Conservation (phyloP, 257 asterid genomes). For the Solanum commersonii region DNA sequence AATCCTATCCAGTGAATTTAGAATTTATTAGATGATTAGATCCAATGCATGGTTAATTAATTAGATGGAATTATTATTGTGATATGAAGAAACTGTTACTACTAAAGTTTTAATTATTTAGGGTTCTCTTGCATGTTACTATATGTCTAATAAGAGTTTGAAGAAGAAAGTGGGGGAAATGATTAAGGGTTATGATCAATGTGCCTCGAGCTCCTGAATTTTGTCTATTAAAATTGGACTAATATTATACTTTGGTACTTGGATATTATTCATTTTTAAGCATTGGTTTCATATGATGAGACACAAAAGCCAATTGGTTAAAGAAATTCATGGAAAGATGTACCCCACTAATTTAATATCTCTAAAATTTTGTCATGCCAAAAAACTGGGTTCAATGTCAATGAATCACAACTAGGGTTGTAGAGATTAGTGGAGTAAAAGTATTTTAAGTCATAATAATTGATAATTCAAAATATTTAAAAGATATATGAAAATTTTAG, state of each 20-base stretch:
- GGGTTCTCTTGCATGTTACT: not conserved
- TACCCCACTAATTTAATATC: not conserved
- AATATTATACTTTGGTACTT: not conserved
- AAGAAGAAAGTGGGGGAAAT: conserved; percentile 34
- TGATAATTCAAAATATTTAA: too few species aligned
- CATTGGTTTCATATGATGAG: not conserved
- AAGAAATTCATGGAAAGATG: not conserved
- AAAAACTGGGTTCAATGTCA: not conserved
- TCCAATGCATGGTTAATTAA: not conserved
- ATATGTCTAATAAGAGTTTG: not conserved
- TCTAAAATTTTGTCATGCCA: not conserved
- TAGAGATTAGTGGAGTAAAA: not conserved
- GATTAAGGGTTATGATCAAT: conserved; percentile 8
- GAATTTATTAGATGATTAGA: not conserved
- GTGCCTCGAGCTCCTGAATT: conserved; percentile 1
- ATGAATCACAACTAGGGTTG: not conserved
- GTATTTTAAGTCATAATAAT: too few species aligned
- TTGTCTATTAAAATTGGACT: not conserved
- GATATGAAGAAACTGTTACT: conserved; percentile 9
- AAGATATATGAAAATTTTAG: too few species aligned
- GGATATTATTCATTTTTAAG: not conserved
- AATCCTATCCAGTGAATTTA: not conserved
- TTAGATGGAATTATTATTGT: conserved; percentile 19
- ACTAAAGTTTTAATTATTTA: conserved; percentile 1
- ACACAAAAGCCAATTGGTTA: not conserved